Percentiles rank a stretch among this genome's conserved stretches.
These are phyloP conservation scores for Cyclotella atomus DNA, from an alignment of 108 stramenopile genomes.

Conservation along the genomic window DNA sequence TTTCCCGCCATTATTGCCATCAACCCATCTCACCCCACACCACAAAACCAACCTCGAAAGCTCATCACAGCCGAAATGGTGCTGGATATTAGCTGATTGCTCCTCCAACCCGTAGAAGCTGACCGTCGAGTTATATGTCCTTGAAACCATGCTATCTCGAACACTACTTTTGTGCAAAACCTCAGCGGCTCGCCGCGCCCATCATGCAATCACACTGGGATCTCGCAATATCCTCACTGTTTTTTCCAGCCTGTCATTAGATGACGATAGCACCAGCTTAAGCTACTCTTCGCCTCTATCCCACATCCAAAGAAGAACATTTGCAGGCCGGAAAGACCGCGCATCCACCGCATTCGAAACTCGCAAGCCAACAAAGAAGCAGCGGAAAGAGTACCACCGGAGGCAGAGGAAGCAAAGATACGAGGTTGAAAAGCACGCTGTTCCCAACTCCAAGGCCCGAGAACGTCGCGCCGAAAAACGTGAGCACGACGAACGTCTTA, in stretches of 20 bases:
- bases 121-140: too few relatives aligned
- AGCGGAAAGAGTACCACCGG: slow-evolving; percentile 65
- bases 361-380: slow-evolving; percentile 72
- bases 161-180: not conserved
- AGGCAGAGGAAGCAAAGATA: slow-evolving; percentile 36
- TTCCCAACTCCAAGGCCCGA: slow-evolving; percentile 73
- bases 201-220: not conserved
- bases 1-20: too few relatives aligned
- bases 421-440: slow-evolving; percentile 60
- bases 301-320: slow-evolving; percentile 6
- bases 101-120: too few relatives aligned
- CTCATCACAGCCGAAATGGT: too few relatives aligned
- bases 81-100: too few relatives aligned
- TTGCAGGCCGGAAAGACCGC: slow-evolving; percentile 69
- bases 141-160: not conserved
- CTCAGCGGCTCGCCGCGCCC: not conserved
- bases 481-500: slow-evolving; percentile 19
- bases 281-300: not conserved
- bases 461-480: slow-evolving; percentile 43
- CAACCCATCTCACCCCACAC: too few relatives aligned
- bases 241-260: not conserved
- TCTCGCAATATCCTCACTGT: not conserved
- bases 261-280: not conserved
- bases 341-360: slow-evolving; percentile 56
- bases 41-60: too few relatives aligned